phyloP scores from a whole-genome alignment of 2,329 filamentous ascomycete genomes.

The Aspergillus sp. region DNA sequence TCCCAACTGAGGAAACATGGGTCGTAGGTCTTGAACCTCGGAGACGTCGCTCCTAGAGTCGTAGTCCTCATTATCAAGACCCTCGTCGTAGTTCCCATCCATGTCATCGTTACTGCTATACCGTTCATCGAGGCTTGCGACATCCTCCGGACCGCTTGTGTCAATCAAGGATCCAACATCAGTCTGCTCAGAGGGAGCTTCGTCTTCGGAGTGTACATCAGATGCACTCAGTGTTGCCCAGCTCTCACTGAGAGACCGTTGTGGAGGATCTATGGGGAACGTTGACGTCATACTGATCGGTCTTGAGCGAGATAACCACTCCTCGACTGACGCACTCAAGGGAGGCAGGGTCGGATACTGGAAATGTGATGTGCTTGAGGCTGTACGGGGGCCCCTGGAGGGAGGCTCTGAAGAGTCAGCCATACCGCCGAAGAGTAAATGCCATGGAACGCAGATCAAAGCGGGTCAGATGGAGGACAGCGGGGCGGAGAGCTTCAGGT shows the following conservation, averaged over 20 bases:
- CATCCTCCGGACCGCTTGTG: conserved; percentile 48
- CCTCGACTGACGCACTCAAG: conserved; percentile 43
- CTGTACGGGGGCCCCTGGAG: conserved; percentile 32
- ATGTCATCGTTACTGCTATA: conserved; percentile 42
- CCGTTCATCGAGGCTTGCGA: conserved; percentile 48
- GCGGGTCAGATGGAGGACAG: conserved; percentile 21
- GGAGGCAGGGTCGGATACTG: conserved; percentile 49
- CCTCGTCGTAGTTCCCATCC: conserved; percentile 38
- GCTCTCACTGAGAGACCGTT: conserved; percentile 48
- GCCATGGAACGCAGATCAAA: conserved; percentile 28
- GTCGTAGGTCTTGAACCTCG: conserved; percentile 36
- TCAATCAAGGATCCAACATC: conserved; percentile 50
- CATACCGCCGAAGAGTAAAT: conserved; percentile 32
- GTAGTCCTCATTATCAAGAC: conserved; percentile 32
- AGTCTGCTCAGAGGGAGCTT: conserved; percentile 49
- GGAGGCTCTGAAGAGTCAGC: conserved; percentile 43
- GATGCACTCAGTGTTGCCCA: conserved; percentile 52
- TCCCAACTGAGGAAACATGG: conserved; percentile 32
- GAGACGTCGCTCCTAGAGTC: conserved; percentile 33
- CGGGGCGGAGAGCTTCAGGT: conserved; percentile 26
- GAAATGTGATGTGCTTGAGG: conserved; percentile 36
- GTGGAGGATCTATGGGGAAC: conserved; percentile 29
- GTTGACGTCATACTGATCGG: conserved; percentile 48
- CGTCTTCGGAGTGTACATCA: conserved; percentile 51
- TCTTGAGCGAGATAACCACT: conserved; percentile 48